Evolutionary conservation across 1,284 basidiomycete genomes (phyloP).

Genomic region (Marasmius fiardii): DNA sequence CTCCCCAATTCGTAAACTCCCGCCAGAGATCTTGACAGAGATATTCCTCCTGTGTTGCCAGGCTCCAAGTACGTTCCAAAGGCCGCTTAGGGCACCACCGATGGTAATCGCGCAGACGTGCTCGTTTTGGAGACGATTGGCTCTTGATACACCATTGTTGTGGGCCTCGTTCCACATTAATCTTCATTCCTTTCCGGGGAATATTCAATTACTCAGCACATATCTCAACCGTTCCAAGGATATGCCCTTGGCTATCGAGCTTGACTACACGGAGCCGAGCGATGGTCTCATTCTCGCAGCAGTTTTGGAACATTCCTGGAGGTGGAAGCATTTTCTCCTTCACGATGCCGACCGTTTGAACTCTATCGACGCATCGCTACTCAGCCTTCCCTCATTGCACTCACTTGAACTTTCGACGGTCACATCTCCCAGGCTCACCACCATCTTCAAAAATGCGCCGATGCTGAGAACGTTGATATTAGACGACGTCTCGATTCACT

Average conservation of each 20-base stretch:
- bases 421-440: not conserved
- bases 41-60: not conserved
- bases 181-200: not conserved
- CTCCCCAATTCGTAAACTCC: slow-evolving; percentile 4
- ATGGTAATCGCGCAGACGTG: not conserved
- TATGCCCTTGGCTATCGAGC: not conserved
- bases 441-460: not conserved
- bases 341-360: not conserved
- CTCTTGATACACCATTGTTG: not conserved
- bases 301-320: not conserved
- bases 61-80: not conserved
- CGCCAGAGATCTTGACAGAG: slow-evolving; percentile 1
- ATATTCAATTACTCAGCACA: not conserved
- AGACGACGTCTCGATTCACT: not conserved
- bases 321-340: not conserved
- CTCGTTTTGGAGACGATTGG: slow-evolving; percentile 2
- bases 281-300: not conserved
- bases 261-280: not conserved
- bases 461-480: not conserved
- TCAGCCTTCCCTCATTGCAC: not conserved
- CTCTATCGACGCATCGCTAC: not conserved
- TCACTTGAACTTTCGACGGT: slow-evolving; percentile 1
- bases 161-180: slow-evolving; percentile 1
- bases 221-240: not conserved
- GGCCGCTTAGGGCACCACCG: not conserved